Percentiles rank a stretch among this genome's conserved stretches.
Evolutionary conservation across 768 basidiomycete genomes (phyloP).

Genomic region (Collybia sordida): DNA sequence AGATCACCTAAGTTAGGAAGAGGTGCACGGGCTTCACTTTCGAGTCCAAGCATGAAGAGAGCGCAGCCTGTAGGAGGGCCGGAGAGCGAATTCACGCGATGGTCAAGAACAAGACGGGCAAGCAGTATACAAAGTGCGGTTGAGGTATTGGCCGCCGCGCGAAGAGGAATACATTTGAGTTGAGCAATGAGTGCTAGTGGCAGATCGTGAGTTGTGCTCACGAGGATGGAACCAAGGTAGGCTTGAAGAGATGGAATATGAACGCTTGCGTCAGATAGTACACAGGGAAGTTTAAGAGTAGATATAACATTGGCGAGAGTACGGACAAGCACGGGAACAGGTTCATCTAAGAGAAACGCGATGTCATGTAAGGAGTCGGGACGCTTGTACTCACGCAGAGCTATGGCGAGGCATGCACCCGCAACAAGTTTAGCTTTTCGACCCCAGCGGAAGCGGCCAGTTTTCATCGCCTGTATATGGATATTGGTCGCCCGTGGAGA

Average conservation of each 20-base stretch:
- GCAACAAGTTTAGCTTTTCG: conserved; percentile 66
- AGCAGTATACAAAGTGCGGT: conserved; percentile 44
- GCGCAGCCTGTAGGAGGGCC: conserved; percentile 62
- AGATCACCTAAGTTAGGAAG: conserved; percentile 57
- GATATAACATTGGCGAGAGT: conserved; percentile 52
- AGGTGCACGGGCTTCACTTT: conserved; percentile 57
- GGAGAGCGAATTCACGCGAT: conserved; percentile 35
- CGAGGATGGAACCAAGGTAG: conserved; percentile 44
- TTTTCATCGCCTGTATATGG: conserved; percentile 67
- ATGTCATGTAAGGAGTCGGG: conserved; percentile 70
- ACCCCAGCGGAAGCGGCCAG: conserved; percentile 69
- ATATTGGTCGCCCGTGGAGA: conserved; percentile 65
- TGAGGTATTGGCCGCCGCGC: conserved; percentile 43
- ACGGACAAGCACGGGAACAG: conserved; percentile 49
- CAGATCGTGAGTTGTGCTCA: conserved; percentile 17
- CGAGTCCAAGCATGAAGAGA: conserved; percentile 65
- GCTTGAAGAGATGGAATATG: conserved; percentile 57
- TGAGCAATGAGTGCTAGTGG: conserved; percentile 34
- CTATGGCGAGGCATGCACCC: conserved; percentile 67
- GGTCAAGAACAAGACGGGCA: conserved; percentile 33
- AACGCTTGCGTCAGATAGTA: conserved; percentile 54
- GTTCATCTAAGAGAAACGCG: conserved; percentile 61
- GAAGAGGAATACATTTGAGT: conserved; percentile 40
- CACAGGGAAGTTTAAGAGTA: conserved; percentile 53
- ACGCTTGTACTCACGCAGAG: conserved; percentile 68